Evolutionary conservation across 2,329 filamentous ascomycete species (phyloP).

Genomic region (Apiospora rasikravindrae): DNA sequence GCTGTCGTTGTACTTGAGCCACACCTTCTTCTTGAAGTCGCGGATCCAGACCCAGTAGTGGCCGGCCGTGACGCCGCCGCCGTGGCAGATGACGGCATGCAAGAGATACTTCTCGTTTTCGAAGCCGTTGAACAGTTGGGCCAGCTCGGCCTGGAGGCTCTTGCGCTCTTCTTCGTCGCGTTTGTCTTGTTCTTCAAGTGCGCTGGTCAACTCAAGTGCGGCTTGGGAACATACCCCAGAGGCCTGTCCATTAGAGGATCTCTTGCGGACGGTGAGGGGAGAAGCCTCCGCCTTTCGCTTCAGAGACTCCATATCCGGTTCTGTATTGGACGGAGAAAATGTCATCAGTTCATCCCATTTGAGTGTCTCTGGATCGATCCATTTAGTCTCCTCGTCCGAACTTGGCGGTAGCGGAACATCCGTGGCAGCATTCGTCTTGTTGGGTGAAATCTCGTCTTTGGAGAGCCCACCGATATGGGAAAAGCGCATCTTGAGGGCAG

Average conservation of each 20-base stretch:
- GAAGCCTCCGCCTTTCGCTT: constrained; percentile 9
- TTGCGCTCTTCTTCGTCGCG: constrained; percentile 40
- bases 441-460: background rate
- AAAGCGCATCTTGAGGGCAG: background rate
- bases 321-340: background rate
- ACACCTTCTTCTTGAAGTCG: constrained; percentile 80
- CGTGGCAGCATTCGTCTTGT: background rate
- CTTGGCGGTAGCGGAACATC: background rate
- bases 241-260: background rate
- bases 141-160: constrained; percentile 49
- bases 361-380: background rate
- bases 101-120: constrained; percentile 76
- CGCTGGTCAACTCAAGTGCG: background rate
- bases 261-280: background rate
- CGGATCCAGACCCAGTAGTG: constrained; percentile 98
- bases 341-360: background rate
- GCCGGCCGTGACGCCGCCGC: constrained; percentile 73
- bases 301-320: background rate
- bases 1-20: constrained; percentile 95
- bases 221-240: background rate
- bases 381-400: background rate
- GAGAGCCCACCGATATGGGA: background rate
- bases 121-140: constrained; percentile 65
- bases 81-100: constrained; percentile 92
- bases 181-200: constrained; percentile 46